Evolutionary conservation across 2,329 filamentous ascomycete genomes (phyloP).

Genomic region (Aspergillus hortae): DNA sequence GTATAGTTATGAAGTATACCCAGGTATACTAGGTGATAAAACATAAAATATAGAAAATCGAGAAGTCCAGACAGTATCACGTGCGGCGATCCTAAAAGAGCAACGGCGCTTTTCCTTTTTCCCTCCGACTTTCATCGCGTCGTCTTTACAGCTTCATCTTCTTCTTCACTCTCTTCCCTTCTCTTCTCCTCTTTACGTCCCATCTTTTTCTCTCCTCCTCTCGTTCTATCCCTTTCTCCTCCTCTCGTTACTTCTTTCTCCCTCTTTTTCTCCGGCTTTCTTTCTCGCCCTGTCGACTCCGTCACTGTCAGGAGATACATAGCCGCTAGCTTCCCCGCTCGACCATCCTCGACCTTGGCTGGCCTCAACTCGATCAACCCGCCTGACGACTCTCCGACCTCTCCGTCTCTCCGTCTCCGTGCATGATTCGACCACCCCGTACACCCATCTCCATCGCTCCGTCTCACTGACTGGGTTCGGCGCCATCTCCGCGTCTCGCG

Average conservation of each 20-base stretch:
- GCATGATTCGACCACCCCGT: neutral
- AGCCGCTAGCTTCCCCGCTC: conserved; percentile 12
- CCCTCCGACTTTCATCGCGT: too few species aligned
- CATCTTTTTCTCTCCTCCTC: too few species aligned
- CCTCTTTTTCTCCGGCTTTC: conserved; percentile 1
- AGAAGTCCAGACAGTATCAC: too few species aligned
- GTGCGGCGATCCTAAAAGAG: too few species aligned
- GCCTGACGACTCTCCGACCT: neutral
- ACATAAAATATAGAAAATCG: neutral
- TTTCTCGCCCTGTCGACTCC: neutral
- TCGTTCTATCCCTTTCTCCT: too few species aligned
- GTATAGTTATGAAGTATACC: too few species aligned
- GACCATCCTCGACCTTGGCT: neutral
- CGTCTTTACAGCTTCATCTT: too few species aligned
- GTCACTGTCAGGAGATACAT: conserved; percentile 3
- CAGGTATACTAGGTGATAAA: too few species aligned
- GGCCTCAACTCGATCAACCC: neutral
- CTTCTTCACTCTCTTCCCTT: too few species aligned
- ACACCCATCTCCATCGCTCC: neutral
- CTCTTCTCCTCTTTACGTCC: too few species aligned
- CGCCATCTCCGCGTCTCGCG: conserved; percentile 4
- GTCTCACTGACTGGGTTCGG: conserved; percentile 2
- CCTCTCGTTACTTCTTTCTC: neutral
- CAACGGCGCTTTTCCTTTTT: too few species aligned
- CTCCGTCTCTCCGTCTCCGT: neutral